These are phyloP conservation scores for Fusarium acutatum DNA, from an alignment of 2,329 filamentous ascomycete genomes.

Conservation along the genomic window DNA sequence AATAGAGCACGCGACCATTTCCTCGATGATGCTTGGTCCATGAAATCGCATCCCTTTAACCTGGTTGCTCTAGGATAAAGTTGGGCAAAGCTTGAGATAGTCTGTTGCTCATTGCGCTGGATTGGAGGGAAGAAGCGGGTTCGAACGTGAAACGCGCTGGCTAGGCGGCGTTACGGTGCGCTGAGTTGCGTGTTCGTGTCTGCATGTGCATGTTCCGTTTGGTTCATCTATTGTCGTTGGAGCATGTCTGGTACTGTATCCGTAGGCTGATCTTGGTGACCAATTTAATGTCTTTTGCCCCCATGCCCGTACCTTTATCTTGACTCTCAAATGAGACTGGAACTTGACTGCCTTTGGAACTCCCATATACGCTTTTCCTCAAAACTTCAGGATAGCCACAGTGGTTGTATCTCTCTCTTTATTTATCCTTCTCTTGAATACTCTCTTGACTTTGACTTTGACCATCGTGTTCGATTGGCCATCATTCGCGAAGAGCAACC, in stretches of 20 bases:
- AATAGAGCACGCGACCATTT: conserved; percentile 54
- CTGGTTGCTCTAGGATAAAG: conserved; percentile 30
- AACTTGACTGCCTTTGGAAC: conserved; percentile 13
- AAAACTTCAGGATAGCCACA: neutral
- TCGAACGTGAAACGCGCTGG: conserved; percentile 33
- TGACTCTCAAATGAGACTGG: conserved; percentile 10
- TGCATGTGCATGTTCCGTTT: conserved; percentile 18
- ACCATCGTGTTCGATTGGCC: neutral
- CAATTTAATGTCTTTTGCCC: conserved; percentile 27
- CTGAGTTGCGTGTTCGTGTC: conserved; percentile 18
- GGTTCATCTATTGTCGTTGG: conserved; percentile 7
- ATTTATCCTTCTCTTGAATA: neutral
- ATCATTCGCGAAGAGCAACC: neutral
- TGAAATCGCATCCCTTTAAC: conserved; percentile 35
- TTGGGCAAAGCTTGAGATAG: conserved; percentile 11
- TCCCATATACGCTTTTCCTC: neutral
- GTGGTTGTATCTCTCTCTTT: neutral
- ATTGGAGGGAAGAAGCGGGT: conserved; percentile 40
- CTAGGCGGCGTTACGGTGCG: conserved; percentile 19
- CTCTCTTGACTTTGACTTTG: neutral
- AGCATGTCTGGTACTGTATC: neutral
- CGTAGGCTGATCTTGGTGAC: conserved; percentile 1
- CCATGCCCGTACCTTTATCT: conserved; percentile 9
- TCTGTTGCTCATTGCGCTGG: conserved; percentile 24
- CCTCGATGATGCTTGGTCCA: conserved; percentile 56